A percentile compares a stretch with the other conserved stretches of the same genome.
These are phyloP conservation scores for Paxillus rubicundulus DNA, from an alignment of 768 basidiomycete genomes.

Conservation along the genomic window DNA sequence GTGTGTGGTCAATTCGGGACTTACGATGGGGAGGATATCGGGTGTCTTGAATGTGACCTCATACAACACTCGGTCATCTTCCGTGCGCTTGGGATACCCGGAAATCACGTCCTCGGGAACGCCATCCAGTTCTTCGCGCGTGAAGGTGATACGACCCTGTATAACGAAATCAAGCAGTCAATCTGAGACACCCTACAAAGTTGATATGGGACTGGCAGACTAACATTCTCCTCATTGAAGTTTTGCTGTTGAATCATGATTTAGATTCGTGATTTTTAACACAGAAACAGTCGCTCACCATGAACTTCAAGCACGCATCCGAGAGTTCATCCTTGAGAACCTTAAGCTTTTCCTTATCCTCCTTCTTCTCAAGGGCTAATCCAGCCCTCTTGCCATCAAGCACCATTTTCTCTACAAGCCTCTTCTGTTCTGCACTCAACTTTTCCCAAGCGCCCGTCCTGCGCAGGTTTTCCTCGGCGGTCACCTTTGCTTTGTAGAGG, in stretches of 20 bases:
- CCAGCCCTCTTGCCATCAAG: constrained; percentile 81
- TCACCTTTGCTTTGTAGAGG: constrained; percentile 68
- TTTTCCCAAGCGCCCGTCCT: constrained; percentile 58
- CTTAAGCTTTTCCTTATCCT: constrained; percentile 52
- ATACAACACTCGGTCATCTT: constrained; percentile 56
- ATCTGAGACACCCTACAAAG: background rate
- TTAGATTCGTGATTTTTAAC: background rate
- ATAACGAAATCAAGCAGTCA: background rate
- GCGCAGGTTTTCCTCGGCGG: constrained; percentile 68
- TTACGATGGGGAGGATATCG: constrained; percentile 74
- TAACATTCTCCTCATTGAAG: constrained; percentile 84
- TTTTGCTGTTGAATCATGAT: constrained; percentile 55
- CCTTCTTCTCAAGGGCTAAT: constrained; percentile 63
- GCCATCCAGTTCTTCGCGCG: constrained; percentile 71
- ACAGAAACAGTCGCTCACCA: constrained; percentile 42
- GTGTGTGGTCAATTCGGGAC: constrained; percentile 17
- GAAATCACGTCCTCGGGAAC: constrained; percentile 77
- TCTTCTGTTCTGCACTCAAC: constrained; percentile 63
- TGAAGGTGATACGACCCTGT: constrained; percentile 64
- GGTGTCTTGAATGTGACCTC: constrained; percentile 81
- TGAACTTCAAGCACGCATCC: constrained; percentile 74
- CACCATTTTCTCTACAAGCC: constrained; percentile 79
- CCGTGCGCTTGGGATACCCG: constrained; percentile 68
- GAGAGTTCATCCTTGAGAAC: constrained; percentile 74
- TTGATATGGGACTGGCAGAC: constrained; percentile 7